These are phyloP conservation scores for Exophiala spinifera DNA, from an alignment of 2,329 filamentous ascomycete species.

Conservation along the genomic window DNA sequence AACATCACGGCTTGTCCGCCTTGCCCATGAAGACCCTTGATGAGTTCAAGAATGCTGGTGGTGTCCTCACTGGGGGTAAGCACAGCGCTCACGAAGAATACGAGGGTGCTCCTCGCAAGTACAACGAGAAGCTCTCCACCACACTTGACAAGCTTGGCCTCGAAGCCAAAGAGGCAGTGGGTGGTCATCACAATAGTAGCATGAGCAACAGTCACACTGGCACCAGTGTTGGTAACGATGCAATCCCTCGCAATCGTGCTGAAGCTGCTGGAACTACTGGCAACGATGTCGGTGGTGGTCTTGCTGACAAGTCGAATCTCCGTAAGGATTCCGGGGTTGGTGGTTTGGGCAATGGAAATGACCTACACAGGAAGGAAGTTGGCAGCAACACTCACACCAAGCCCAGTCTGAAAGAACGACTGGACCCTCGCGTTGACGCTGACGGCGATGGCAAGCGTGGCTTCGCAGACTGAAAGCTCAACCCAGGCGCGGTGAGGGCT, in stretches of 20 bases:
- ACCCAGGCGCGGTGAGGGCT: not conserved
- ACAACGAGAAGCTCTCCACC: conserved; percentile 25
- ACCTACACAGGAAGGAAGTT: not conserved
- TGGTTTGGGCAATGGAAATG: conserved; percentile 7
- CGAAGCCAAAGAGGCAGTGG: not conserved
- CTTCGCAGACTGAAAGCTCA: conserved; percentile 29
- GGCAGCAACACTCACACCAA: conserved; percentile 36
- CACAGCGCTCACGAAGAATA: conserved; percentile 45
- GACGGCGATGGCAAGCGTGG: conserved; percentile 56
- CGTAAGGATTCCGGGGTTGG: conserved; percentile 16
- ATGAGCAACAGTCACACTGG: conserved; percentile 7
- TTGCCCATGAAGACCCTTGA: conserved; percentile 63
- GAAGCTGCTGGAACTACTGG: too few species aligned
- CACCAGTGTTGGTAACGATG: not conserved
- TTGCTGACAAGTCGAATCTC: conserved; percentile 2
- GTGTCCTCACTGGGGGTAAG: conserved; percentile 47
- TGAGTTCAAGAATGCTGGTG: conserved; percentile 60
- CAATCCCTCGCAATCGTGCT: not conserved
- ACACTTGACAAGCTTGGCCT: conserved; percentile 18
- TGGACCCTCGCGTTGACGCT: conserved; percentile 55
- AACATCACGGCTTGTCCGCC: conserved; percentile 63
- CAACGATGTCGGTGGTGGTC: not conserved
- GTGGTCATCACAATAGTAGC: not conserved
- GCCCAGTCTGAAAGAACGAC: conserved; percentile 50
- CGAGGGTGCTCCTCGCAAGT: conserved; percentile 46